Conservation (phyloP, 306 rosid genomes). For the Erythrophleum fordii region DNA sequence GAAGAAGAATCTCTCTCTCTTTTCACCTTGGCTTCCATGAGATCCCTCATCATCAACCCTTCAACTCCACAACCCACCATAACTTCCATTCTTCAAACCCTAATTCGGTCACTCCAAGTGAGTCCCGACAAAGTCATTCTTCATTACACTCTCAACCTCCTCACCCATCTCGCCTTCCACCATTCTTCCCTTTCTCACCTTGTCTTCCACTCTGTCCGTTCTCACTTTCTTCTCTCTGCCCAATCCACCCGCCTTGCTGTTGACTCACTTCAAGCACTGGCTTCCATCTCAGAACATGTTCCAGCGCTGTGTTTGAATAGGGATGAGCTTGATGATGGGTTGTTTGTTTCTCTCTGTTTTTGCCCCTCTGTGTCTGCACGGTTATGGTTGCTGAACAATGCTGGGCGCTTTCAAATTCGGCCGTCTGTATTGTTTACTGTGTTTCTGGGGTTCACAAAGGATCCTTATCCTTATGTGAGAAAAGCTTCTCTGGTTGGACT, state of each 20-base stretch:
- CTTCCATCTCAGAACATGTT: slow-evolving; percentile 41
- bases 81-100: slow-evolving; percentile 50
- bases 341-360: slow-evolving; percentile 72
- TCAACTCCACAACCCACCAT: slow-evolving; percentile 58
- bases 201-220: slow-evolving; percentile 44
- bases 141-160: slow-evolving; percentile 60
- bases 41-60: slow-evolving; percentile 62
- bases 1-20: slow-evolving; percentile 42
- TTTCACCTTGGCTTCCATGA: slow-evolving; percentile 52
- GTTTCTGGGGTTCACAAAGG: slow-evolving; percentile 79
- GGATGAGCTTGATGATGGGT: slow-evolving; percentile 55
- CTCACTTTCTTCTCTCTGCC: slow-evolving; percentile 39
- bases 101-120: slow-evolving; percentile 51
- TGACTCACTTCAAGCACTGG: slow-evolving; percentile 49
- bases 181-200: slow-evolving; percentile 45
- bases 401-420: slow-evolving; percentile 49
- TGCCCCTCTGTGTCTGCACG: slow-evolving; percentile 54
- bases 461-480: slow-evolving; percentile 80
- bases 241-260: slow-evolving; percentile 53
- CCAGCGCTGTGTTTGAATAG: slow-evolving; percentile 14
- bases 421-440: slow-evolving; percentile 57
- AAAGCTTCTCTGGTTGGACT: slow-evolving; percentile 73
- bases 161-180: slow-evolving; percentile 54
- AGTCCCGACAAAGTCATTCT: slow-evolving; percentile 25
- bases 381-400: slow-evolving; percentile 70